Percentiles rank a stretch among this genome's conserved stretches.
Conservation (phyloP, 2,329 filamentous ascomycete species). For the Penicillium frequentans region DNA sequence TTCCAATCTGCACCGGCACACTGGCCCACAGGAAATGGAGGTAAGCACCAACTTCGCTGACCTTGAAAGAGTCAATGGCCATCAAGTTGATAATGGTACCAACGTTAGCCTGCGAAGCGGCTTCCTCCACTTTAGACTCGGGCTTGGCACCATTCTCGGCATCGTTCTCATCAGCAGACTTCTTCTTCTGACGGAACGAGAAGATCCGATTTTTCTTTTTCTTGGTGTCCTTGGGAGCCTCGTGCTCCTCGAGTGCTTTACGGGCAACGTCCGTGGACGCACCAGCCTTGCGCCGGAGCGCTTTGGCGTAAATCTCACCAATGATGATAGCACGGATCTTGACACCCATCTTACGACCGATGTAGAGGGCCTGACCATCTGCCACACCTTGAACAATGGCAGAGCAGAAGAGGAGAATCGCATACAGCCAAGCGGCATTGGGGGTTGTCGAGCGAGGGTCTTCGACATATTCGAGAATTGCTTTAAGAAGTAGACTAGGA, state of each 20-base stretch:
- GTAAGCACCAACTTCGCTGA: constrained; percentile 91
- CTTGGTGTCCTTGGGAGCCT: constrained; percentile 29
- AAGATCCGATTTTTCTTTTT: constrained; percentile 45
- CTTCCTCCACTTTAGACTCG: constrained; percentile 19
- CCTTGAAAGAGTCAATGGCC: constrained; percentile 99
- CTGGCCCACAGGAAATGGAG: constrained; percentile 93
- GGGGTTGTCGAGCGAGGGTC: constrained; percentile 70
- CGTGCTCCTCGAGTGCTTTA: constrained; percentile 55
- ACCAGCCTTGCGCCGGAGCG: constrained; percentile 84
- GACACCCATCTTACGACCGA: constrained; percentile 92
- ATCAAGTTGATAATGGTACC: constrained; percentile 99
- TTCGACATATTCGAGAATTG: constrained; percentile 93
- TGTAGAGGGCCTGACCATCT: constrained; percentile 86
- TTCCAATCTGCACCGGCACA: constrained; percentile 81
- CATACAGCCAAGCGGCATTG: constrained; percentile 94
- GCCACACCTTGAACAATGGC: constrained; percentile 78
- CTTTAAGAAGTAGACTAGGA: constrained; percentile 85
- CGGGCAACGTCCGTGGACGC: constrained; percentile 73
- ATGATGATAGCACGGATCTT: constrained; percentile 91
- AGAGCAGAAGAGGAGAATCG: constrained; percentile 82
- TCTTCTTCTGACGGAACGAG: constrained; percentile 61
- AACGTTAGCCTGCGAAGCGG: constrained; percentile 78
- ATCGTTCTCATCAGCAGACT: constrained; percentile 25
- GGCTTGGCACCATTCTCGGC: constrained; percentile 23
- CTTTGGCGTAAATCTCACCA: constrained; percentile 96